A percentile compares a stretch with the other conserved stretches of the same genome.
These are phyloP conservation scores for Talaromyces sp. DNA, from an alignment of 2,329 filamentous ascomycete genomes.

Conservation along the genomic window DNA sequence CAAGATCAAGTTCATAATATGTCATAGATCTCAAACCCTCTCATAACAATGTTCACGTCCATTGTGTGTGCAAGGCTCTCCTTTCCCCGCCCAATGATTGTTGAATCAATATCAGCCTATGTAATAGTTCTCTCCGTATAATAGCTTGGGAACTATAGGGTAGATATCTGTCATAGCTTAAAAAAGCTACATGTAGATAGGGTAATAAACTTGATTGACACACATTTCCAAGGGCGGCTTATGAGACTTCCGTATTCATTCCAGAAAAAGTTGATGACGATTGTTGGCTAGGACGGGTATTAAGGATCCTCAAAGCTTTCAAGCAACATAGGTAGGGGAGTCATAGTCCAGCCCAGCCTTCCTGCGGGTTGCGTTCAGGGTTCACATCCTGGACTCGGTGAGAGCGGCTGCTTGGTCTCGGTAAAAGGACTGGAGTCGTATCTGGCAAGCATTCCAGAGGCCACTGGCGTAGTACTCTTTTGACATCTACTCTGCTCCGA, in stretches of 20 bases:
- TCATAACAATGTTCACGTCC: neutral
- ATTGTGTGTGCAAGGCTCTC: neutral
- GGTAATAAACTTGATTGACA: no score
- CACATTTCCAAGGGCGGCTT: no score
- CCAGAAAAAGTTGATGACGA: no score
- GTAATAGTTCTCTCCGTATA: no score
- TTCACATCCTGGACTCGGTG: neutral
- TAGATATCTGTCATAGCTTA: no score
- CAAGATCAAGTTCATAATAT: neutral
- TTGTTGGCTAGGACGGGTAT: neutral
- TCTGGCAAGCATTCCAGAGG: no score
- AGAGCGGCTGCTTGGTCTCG: neutral
- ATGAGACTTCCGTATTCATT: no score
- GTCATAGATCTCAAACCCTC: no score
- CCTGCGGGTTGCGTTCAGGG: neutral
- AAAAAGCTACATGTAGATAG: no score
- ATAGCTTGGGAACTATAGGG: no score
- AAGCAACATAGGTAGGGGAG: neutral
- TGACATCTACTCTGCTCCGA: neutral
- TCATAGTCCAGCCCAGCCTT: neutral
- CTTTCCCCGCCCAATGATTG: no score
- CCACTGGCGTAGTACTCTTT: neutral
- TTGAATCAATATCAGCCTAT: no score
- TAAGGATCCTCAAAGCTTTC: neutral
- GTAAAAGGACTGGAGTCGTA: neutral